Percentiles rank a stretch among this genome's conserved stretches.
These are phyloP conservation scores for Arctium minus DNA, from an alignment of 129 eudicot genomes.

Conservation along the genomic window DNA sequence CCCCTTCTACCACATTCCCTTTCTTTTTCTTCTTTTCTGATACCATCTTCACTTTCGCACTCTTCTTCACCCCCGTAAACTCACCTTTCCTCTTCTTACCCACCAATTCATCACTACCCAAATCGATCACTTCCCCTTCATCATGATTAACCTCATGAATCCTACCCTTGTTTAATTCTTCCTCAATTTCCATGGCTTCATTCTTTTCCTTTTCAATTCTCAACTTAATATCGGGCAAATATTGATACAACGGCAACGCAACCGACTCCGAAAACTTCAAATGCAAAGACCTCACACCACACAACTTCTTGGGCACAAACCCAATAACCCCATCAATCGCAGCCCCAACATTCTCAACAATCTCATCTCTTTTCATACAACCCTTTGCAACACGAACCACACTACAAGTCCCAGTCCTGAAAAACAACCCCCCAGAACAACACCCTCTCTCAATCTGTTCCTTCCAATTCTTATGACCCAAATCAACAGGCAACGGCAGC, in stretches of 20 bases:
- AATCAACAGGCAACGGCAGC: conserved; percentile 67
- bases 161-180: conserved; percentile 51
- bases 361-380: conserved; percentile 53
- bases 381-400: conserved; percentile 62
- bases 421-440: conserved; percentile 41
- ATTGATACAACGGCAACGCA: conserved; percentile 79
- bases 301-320: conserved; percentile 55
- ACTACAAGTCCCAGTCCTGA: conserved; percentile 72
- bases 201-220: conserved; percentile 33
- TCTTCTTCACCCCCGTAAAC: too few species aligned
- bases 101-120: conserved; percentile 10
- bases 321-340: conserved; percentile 49
- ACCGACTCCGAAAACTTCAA: conserved; percentile 79
- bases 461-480: conserved; percentile 64
- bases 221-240: conserved; percentile 69
- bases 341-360: conserved; percentile 65
- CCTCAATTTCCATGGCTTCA: conserved; percentile 14
- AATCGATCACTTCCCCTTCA: conserved; percentile 31
- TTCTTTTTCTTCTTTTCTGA: conserved; percentile 29
- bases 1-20: conserved; percentile 1
- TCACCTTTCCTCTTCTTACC: conserved; percentile 33
- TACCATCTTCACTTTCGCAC: neutral
- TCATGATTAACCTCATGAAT: conserved; percentile 63
- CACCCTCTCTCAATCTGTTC: conserved; percentile 67
- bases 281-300: conserved; percentile 68